Evolutionary conservation across 2,329 filamentous ascomycete species (phyloP).

Genomic region (Didymellaceae sp.): DNA sequence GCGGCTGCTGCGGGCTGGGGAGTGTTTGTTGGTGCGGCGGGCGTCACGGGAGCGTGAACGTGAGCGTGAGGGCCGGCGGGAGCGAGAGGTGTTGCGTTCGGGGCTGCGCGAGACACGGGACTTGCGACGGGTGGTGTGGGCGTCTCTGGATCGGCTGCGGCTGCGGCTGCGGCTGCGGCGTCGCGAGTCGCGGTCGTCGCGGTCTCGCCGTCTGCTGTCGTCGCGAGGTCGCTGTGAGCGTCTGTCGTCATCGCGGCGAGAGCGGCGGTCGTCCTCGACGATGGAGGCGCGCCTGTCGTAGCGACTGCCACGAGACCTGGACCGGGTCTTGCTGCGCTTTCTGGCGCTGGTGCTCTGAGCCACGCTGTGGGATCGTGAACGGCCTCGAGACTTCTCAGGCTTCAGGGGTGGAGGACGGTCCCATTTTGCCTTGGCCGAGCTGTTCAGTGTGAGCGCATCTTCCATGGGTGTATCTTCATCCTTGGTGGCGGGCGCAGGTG

Average conservation of each 20-base stretch:
- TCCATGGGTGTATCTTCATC: constrained; percentile 38
- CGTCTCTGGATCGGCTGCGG: constrained; percentile 43
- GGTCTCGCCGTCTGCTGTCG: constrained; percentile 30
- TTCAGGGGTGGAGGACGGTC: constrained; percentile 35
- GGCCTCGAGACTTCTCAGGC: constrained; percentile 32
- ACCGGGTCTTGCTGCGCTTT: constrained; percentile 39
- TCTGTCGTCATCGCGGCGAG: constrained; percentile 34
- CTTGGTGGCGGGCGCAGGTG: constrained; percentile 15
- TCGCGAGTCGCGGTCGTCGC: constrained; percentile 29
- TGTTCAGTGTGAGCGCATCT: constrained; percentile 31
- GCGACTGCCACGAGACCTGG: constrained; percentile 42
- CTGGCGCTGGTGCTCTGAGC: constrained; percentile 39
- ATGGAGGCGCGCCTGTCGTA: constrained; percentile 36
- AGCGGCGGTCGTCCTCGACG: constrained; percentile 32
- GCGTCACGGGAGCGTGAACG: constrained; percentile 27
- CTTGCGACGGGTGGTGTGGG: constrained; percentile 36
- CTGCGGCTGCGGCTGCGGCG: too few relatives aligned
- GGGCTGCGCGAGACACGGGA: constrained; percentile 40
- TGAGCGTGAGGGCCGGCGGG: constrained; percentile 24
- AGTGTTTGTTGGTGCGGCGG: too few relatives aligned
- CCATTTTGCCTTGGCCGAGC: constrained; percentile 33
- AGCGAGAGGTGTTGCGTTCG: constrained; percentile 26
- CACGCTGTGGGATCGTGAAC: constrained; percentile 41
- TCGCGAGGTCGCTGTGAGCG: constrained; percentile 37
- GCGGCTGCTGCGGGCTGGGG: constrained; percentile 22